phyloP scores from a whole-genome alignment of 164 flowering plant species.

The Akebia trifoliata region DNA sequence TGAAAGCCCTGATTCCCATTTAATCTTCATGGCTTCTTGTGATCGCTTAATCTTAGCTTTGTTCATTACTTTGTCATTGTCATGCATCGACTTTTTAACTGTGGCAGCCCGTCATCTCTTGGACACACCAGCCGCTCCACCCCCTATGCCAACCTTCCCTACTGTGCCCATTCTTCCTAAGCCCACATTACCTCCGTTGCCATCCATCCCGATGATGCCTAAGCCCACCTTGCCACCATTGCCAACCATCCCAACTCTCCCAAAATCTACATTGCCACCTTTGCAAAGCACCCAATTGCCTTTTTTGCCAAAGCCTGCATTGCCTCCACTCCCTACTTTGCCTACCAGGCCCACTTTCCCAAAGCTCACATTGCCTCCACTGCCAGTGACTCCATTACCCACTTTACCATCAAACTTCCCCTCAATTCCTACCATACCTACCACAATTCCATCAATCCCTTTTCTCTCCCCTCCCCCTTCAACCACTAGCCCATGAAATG shows the following conservation, averaged over 20 bases:
- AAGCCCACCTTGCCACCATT: background rate
- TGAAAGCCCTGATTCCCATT: background rate
- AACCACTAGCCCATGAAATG: too few relatives aligned
- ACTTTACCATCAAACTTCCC: too few relatives aligned
- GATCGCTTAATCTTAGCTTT: background rate
- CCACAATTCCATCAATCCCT: too few relatives aligned
- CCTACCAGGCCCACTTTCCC: too few relatives aligned
- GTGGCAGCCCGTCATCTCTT: constrained; percentile 5
- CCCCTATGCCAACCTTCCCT: background rate
- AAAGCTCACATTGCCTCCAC: background rate
- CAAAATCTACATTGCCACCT: constrained; percentile 4
- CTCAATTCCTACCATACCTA: too few relatives aligned
- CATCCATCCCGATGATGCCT: background rate
- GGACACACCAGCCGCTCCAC: constrained; percentile 3
- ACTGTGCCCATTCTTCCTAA: background rate
- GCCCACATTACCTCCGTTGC: constrained; percentile 3
- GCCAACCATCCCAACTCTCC: background rate
- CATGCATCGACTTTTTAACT: background rate
- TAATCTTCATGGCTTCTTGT: constrained; percentile 7
- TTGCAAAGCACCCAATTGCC: constrained; percentile 4
- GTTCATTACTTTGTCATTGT: background rate
- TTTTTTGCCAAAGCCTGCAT: background rate
- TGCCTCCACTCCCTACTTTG: constrained; percentile 1
- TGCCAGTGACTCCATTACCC: background rate
- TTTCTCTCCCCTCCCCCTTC: too few relatives aligned